Conservation (phyloP, 306 rosid genomes). For the Rubus parviflorus region DNA sequence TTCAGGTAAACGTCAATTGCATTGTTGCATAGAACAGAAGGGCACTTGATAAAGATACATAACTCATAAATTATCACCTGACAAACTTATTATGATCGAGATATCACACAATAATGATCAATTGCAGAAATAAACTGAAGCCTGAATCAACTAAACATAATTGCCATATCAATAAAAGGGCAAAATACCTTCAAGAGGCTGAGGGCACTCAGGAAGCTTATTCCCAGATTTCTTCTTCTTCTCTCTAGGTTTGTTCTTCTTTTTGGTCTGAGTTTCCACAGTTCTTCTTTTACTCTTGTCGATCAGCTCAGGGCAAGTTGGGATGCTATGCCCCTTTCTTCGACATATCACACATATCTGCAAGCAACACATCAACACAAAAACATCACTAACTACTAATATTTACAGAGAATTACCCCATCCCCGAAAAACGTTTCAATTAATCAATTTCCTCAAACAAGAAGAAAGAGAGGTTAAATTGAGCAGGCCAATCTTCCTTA, state of each 20-base stretch:
- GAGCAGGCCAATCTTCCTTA: background rate
- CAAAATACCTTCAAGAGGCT: constrained; percentile 6
- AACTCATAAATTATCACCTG: background rate
- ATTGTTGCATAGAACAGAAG: constrained; percentile 9
- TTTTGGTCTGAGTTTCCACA: background rate
- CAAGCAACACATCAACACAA: constrained; percentile 8
- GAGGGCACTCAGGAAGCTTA: background rate
- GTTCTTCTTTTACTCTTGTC: background rate
- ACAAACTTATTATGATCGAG: background rate
- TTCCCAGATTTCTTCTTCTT: background rate
- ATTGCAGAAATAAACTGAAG: background rate
- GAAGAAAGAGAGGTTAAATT: background rate
- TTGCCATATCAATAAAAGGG: background rate
- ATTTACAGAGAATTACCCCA: background rate
- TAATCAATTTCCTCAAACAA: constrained; percentile 2
- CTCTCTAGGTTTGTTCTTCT: background rate
- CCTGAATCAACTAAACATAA: background rate
- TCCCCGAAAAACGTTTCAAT: background rate
- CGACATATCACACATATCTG: constrained; percentile 23
- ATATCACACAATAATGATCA: background rate
- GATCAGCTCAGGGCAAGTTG: background rate
- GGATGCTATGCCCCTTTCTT: background rate
- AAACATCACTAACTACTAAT: background rate
- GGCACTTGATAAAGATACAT: background rate
- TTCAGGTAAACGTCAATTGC: background rate